phyloP scores from a whole-genome alignment of 1,139 yeast species.

The Taphrina betulina region DNA sequence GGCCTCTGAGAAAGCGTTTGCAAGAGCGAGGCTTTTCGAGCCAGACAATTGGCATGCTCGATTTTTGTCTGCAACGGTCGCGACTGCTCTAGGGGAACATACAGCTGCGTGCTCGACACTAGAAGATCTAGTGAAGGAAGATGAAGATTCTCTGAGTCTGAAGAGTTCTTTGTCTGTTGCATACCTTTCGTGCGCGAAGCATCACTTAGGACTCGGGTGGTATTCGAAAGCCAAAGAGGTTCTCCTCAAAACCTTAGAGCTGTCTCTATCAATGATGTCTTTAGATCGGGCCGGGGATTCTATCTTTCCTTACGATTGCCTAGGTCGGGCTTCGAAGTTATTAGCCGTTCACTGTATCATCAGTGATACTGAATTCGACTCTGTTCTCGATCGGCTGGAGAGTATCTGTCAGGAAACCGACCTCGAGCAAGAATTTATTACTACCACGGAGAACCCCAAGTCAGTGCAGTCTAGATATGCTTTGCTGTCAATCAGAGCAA shows the following conservation, averaged over 20 bases:
- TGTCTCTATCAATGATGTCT: slow-evolving; percentile 36
- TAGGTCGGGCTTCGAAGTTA: slow-evolving; percentile 9
- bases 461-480: not conserved
- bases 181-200: slow-evolving; percentile 55
- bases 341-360: not conserved
- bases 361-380: not conserved
- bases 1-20: slow-evolving; percentile 81
- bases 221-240: slow-evolving; percentile 61
- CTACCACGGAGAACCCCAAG: not conserved
- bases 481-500: not conserved
- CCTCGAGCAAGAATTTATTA: not conserved
- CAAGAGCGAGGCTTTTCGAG: slow-evolving; percentile 58
- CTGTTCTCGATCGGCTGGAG: not conserved
- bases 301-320: not conserved
- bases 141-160: slow-evolving; percentile 56
- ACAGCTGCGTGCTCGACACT: slow-evolving; percentile 50
- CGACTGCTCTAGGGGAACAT: slow-evolving; percentile 54
- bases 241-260: slow-evolving; percentile 49
- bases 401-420: not conserved
- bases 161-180: slow-evolving; percentile 60
- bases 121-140: slow-evolving; percentile 49
- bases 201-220: slow-evolving; percentile 60
- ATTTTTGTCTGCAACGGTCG: slow-evolving; percentile 66
- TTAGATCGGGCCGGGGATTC: slow-evolving; percentile 30
- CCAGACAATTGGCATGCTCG: slow-evolving; percentile 59